Percentiles rank a stretch among this genome's conserved stretches.
Evolutionary conservation across 345 rosid genomes (phyloP).

Genomic region (Salix brachista): DNA sequence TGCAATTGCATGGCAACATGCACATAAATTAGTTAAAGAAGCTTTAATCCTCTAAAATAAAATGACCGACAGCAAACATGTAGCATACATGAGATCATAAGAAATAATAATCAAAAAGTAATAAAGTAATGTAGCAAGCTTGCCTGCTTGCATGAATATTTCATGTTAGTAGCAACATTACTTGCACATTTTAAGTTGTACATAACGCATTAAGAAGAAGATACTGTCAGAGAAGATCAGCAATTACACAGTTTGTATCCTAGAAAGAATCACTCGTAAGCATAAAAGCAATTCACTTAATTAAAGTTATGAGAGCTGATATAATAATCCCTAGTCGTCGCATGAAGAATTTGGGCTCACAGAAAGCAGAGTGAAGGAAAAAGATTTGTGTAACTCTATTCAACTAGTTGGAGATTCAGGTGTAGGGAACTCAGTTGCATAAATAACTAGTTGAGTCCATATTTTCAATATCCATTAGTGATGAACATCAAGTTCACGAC

Average conservation of each 20-base stretch:
- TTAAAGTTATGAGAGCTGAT: not conserved
- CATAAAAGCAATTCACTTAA: not conserved
- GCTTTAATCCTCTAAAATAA: not conserved
- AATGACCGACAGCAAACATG: not conserved
- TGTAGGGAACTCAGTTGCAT: not conserved
- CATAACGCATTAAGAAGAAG: not conserved
- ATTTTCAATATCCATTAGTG: not conserved
- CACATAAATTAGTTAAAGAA: not conserved
- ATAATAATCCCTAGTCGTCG: not conserved
- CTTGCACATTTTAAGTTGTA: not conserved
- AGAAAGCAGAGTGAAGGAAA: not conserved
- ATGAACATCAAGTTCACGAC: not conserved
- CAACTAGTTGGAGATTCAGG: not conserved
- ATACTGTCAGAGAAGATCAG: not conserved
- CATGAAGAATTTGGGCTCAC: not conserved
- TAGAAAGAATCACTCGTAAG: not conserved
- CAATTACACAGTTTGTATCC: not conserved
- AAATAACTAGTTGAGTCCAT: not conserved
- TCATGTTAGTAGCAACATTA: not conserved
- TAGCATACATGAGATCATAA: not conserved
- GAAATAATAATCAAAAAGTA: not conserved
- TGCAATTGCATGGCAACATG: slow-evolving; percentile 31
- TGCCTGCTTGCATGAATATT: not conserved
- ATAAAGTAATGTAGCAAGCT: not conserved
- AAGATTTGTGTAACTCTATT: not conserved